These are phyloP conservation scores for Saxispiralis lemnorum DNA, from an alignment of 495 filamentous ascomycete genomes.

Conservation along the genomic window DNA sequence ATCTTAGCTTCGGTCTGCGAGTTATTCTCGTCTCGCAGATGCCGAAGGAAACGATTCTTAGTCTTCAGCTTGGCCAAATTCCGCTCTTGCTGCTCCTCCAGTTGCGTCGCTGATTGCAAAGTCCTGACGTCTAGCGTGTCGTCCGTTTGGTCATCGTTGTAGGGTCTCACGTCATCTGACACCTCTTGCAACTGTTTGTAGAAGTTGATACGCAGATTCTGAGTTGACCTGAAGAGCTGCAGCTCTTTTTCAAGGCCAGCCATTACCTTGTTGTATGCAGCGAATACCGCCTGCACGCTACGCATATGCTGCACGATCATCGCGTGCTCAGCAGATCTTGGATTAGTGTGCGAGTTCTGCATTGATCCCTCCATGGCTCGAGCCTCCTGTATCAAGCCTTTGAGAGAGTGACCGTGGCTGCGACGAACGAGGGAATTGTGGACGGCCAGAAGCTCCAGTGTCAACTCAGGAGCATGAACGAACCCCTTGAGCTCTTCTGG, in stretches of 20 bases:
- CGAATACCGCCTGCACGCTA: slow-evolving; percentile 40
- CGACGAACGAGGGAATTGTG: slow-evolving; percentile 29
- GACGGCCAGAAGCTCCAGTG: slow-evolving; percentile 40
- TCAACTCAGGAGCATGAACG: slow-evolving; percentile 51
- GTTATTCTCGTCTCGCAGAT: slow-evolving; percentile 39
- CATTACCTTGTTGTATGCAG: slow-evolving; percentile 46
- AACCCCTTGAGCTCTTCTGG: slow-evolving; percentile 39
- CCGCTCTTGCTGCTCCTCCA: slow-evolving; percentile 32
- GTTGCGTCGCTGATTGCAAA: slow-evolving; percentile 16
- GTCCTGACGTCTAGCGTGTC: slow-evolving; percentile 27
- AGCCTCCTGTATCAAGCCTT: slow-evolving; percentile 49
- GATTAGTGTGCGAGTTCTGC: slow-evolving; percentile 44
- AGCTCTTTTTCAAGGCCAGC: slow-evolving; percentile 49
- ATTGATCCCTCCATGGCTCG: slow-evolving; percentile 45
- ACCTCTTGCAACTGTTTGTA: slow-evolving; percentile 78
- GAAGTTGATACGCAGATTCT: slow-evolving; percentile 70
- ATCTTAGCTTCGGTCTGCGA: slow-evolving; percentile 38
- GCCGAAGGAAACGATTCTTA: slow-evolving; percentile 53
- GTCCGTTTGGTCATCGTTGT: slow-evolving; percentile 37
- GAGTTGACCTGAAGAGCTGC: slow-evolving; percentile 53
- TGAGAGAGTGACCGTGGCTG: slow-evolving; percentile 46
- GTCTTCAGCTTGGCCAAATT: slow-evolving; percentile 45
- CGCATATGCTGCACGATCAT: slow-evolving; percentile 40
- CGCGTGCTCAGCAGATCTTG: slow-evolving; percentile 45
- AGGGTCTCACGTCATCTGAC: slow-evolving; percentile 66